Evolutionary conservation across 805 yeast genomes (phyloP), one percentile per base, ranked within the genome.

Genomic region (Lipomyces lipofer): DNA sequence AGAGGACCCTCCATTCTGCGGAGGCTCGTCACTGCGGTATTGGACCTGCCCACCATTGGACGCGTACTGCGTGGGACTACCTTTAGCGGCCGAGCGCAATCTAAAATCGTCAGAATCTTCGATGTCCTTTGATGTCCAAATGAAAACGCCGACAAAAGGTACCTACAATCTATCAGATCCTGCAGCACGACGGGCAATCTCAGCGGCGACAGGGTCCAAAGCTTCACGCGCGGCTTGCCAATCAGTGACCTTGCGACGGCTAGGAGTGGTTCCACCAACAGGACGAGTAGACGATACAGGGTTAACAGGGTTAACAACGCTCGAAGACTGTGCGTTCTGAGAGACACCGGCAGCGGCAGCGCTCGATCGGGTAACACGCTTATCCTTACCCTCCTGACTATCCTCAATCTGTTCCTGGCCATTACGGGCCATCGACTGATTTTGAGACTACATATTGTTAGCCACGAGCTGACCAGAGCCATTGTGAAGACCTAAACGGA

Each of bases 141-240:
- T n/a, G n/a, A n/a, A n/a, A n/a, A n/a, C n/a, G 44, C 27, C 17
- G 58, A 44, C 30, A 54, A 54, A n/a, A n/a, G n/a, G n/a, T 5
- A 54, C 51, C 40, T 50, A 40, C 8, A 56, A 21, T 19, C 60
- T 22, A 35, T 56, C 60, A 4, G 56, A 48, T 4, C 58, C 58
- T 15, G 47, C 58, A 15, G 57, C 54, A 6, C 60, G 60, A 13
- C 58, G 54, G 6, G 51, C 51, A 48, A 40, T 49, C 40, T 47
- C 60, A 7, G 54, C 40, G 7, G 54, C 51, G 21, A 35, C 50
- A 13, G 55, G 52, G 25, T 48, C 55, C 21, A 42, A 24, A 5
- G 60, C 55, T 7, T 53, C 58, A 17, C 55, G 54, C 32, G 52
- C 54, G 19, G 51, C 58, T 39, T 56, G 60, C 60, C 60, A 56